phyloP scores from a whole-genome alignment of 2,329 filamentous ascomycete genomes.

The Fusarium camptoceras region DNA sequence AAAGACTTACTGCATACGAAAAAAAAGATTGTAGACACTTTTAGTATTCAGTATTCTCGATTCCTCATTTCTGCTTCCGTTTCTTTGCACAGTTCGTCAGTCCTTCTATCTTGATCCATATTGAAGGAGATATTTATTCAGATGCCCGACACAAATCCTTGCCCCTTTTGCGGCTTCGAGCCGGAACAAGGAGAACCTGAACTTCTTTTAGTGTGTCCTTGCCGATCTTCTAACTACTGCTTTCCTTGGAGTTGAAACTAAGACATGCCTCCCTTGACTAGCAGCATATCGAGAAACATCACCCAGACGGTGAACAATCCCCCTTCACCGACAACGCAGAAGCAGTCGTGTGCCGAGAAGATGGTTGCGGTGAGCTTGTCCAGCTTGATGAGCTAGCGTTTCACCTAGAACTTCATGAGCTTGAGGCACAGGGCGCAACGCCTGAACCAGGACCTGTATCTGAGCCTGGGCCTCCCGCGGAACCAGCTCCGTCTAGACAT shows the following conservation, averaged over 20 bases:
- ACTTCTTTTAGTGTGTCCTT: conserved; percentile 50
- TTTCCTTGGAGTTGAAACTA: conserved; percentile 18
- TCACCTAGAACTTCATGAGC: conserved; percentile 45
- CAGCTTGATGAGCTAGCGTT: conserved; percentile 40
- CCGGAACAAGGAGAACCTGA: conserved; percentile 49
- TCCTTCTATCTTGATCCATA: not conserved
- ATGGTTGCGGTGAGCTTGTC: conserved; percentile 68
- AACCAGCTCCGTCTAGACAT: conserved; percentile 8
- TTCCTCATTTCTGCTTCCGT: not conserved
- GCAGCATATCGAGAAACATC: conserved; percentile 49
- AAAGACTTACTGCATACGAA: not conserved
- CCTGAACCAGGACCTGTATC: conserved; percentile 23
- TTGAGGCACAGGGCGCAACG: conserved; percentile 38
- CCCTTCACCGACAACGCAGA: conserved; percentile 25
- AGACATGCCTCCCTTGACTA: conserved; percentile 28
- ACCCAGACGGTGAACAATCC: conserved; percentile 40
- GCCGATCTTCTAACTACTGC: conserved; percentile 7
- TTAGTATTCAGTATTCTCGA: not conserved
- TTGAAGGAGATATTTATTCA: conserved; percentile 1
- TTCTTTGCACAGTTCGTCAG: not conserved
- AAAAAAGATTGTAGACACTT: conserved; percentile 2
- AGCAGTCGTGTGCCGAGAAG: conserved; percentile 43
- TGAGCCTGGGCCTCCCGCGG: conserved; percentile 23
- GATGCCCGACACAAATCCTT: conserved; percentile 33
- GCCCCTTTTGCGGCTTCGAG: conserved; percentile 55